Conservation (phyloP, 2,329 filamentous ascomycete genomes). For the Botrytis byssoidea region DNA sequence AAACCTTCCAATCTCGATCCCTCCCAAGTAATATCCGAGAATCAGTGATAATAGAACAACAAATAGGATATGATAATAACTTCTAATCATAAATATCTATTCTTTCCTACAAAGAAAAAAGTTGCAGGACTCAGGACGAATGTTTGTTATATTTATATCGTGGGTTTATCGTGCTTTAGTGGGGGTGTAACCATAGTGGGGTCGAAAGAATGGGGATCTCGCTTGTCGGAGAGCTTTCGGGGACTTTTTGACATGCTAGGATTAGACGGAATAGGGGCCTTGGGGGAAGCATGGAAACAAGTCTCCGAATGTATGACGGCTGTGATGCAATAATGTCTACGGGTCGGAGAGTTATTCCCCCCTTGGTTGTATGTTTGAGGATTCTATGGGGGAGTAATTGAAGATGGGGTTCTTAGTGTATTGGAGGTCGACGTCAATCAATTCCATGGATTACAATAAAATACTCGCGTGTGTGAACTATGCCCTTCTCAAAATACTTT, state of each 20-base stretch:
- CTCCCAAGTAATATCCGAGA: not conserved
- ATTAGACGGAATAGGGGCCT: slow-evolving; percentile 13
- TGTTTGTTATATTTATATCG: not conserved
- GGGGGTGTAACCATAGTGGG: not conserved
- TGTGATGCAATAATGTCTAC: not conserved
- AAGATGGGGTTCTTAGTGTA: not conserved
- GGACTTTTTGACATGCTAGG: slow-evolving; percentile 23
- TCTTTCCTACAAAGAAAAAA: not conserved
- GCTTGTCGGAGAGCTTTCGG: slow-evolving; percentile 33
- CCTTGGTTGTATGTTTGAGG: not conserved
- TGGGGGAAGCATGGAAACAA: not conserved
- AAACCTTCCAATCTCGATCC: not conserved
- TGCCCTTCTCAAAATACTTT: not conserved
- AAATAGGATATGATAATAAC: not conserved
- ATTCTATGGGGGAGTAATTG: not conserved
- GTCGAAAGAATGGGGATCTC: slow-evolving; percentile 17
- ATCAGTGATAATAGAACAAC: not conserved
- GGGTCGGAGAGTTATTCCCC: not conserved
- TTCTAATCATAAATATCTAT: not conserved
- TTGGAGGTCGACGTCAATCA: not conserved
- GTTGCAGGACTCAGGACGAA: not conserved
- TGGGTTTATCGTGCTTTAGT: not conserved
- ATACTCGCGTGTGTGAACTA: not conserved
- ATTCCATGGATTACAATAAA: not conserved
- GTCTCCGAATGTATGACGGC: slow-evolving; percentile 21